A percentile compares a stretch with the other conserved stretches of the same genome.
Conservation (phyloP, 148 eudicot genomes). For the Rhododendron williamsianum region DNA sequence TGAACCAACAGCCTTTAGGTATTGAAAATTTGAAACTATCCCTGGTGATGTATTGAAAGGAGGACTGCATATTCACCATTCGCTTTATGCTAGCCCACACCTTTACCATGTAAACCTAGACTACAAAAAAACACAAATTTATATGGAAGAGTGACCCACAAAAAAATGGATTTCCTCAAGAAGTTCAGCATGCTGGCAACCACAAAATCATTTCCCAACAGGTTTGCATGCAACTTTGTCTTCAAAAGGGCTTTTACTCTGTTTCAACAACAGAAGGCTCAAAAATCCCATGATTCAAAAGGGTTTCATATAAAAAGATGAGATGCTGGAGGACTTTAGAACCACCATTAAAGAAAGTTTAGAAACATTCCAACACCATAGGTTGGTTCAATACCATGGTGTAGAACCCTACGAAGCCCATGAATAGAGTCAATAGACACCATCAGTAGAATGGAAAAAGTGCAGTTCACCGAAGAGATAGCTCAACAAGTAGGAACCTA, state of each 20-base stretch:
- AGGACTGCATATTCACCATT: background rate
- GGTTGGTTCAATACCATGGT: background rate
- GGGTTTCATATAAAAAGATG: background rate
- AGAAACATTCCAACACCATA: background rate
- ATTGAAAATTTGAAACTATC: background rate
- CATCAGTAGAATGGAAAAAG: background rate
- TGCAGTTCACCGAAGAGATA: background rate
- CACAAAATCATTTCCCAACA: background rate
- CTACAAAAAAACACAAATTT: background rate
- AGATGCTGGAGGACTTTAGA: background rate
- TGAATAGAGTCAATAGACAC: background rate
- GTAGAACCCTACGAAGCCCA: background rate
- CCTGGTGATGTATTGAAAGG: background rate
- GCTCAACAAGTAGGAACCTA: background rate
- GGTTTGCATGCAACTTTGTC: background rate
- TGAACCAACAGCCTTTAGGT: background rate
- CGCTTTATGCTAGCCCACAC: background rate
- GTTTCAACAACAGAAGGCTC: background rate
- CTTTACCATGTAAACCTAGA: background rate
- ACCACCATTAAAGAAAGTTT: background rate
- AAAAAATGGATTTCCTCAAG: background rate
- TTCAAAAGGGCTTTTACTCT: background rate
- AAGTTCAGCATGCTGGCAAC: background rate
- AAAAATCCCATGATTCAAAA: background rate
- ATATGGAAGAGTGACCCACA: background rate